phyloP scores from a whole-genome alignment of 768 basidiomycete genomes.

The Termitomyces sp. region DNA sequence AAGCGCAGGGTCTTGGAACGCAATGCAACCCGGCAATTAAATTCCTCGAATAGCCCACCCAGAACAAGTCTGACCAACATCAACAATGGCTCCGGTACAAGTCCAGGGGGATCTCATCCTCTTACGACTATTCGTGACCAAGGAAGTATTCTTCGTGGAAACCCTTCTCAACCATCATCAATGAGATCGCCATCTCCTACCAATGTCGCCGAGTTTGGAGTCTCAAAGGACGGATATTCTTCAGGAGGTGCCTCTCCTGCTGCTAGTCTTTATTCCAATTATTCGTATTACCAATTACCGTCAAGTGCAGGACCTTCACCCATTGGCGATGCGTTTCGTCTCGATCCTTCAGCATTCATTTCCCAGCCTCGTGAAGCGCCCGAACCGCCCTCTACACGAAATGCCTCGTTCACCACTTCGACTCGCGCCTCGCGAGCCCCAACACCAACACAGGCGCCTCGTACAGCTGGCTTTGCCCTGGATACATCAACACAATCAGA shows the following conservation, averaged over 20 bases:
- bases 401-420: slow-evolving; percentile 11
- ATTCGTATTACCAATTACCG: slow-evolving; percentile 63
- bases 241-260: slow-evolving; percentile 28
- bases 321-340: slow-evolving; percentile 21
- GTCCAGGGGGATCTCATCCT: neutral
- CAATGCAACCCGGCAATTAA: slow-evolving; percentile 36
- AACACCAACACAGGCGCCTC: neutral
- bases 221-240: slow-evolving; percentile 21
- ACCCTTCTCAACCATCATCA: slow-evolving; percentile 2
- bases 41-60: slow-evolving; percentile 19
- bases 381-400: neutral
- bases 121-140: neutral
- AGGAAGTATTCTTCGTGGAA: neutral
- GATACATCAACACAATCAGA: slow-evolving; percentile 2
- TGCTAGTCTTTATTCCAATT: slow-evolving; percentile 49
- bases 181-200: neutral
- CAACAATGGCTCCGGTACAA: too few species aligned
- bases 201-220: slow-evolving; percentile 2
- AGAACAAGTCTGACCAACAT: neutral
- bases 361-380: slow-evolving; percentile 9
- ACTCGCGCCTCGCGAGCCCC: neutral
- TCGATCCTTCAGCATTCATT: slow-evolving; percentile 11
- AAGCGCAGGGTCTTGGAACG: slow-evolving; percentile 52
- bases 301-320: slow-evolving; percentile 42
- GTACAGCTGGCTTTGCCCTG: neutral